Evolutionary conservation across 108 stramenopile genomes (phyloP), one percentile per base, ranked within the genome.

Genomic region (Nitzschia sp.): DNA sequence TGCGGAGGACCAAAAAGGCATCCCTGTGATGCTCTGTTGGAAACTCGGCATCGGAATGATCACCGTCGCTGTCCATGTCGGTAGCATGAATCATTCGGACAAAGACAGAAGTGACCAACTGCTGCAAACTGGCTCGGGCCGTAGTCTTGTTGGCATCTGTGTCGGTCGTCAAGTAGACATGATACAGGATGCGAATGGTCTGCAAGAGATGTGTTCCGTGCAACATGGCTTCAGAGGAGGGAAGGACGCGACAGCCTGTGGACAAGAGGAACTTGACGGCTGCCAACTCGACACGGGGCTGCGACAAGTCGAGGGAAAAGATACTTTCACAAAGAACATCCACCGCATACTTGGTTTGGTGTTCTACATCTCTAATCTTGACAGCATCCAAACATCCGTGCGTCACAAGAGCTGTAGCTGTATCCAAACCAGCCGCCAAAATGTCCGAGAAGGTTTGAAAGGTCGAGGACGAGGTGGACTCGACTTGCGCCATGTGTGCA

Each of bases 101-200:
- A 72, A 98, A 97, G 10, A 97, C 94, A 39, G 90, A 81, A 21
- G 83, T 83, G 3, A 96, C 82, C 69, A 98, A 80, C 69, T 99
- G 98, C 71, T 94, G 93, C 44, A 99, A 76, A 12, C 94, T 81
- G 25, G 97, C 98, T 71, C 94, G 80, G 44, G 98, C 98, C 0
- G 97, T 97, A 21, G 92, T 97, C 67, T 91, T 89, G 80, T 96
- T 98, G 53, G 95, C 82, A 15, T 76, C 61, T 39, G 81, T 82
- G 29, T 70, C 83, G 6, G 96, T 95, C 52, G 88, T 86, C 24
- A 98, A 71, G 67, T 93, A 96, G 25, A 98, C 83, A 61, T 97
- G 95, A 78, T 95, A 98, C 57, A 94, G 79, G 5, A 95, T 81
- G 34, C 96, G 86, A 65, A 99, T 90, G 29, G 97, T 82, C 58